Conservation (phyloP, 2,329 filamentous ascomycete genomes). For the Neoascochyta sp. region DNA sequence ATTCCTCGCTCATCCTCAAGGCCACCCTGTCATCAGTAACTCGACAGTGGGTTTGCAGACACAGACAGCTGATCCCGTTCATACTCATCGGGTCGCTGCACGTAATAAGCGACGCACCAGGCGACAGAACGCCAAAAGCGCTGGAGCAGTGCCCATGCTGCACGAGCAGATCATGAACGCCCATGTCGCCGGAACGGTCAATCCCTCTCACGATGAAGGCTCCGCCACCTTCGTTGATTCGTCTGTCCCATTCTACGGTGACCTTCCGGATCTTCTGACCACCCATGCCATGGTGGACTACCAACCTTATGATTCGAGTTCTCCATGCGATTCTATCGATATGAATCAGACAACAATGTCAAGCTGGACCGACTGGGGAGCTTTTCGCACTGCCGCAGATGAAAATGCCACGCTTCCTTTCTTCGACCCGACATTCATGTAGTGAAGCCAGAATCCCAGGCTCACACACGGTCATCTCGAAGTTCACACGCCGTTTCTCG, state of each 20-base stretch:
- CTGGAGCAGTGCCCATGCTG: constrained; percentile 3
- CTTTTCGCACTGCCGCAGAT: constrained; percentile 18
- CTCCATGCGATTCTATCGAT: not conserved
- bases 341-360: not conserved
- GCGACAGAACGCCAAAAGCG: constrained; percentile 9
- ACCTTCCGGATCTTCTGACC: constrained; percentile 3
- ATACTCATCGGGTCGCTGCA: constrained; percentile 7
- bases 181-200: constrained; percentile 1
- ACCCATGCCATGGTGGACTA: constrained; percentile 1
- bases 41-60: not conserved
- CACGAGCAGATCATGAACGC: constrained; percentile 7
- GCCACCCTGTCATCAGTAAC: constrained; percentile 2
- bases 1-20: constrained; percentile 13
- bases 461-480: too few species aligned
- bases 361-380: constrained; percentile 6
- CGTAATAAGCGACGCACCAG: constrained; percentile 14
- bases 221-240: not conserved
- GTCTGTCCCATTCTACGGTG: constrained; percentile 4
- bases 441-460: too few species aligned
- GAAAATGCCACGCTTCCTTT: constrained; percentile 18
- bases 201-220: not conserved
- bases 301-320: not conserved
- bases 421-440: constrained; percentile 3
- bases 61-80: constrained; percentile 1
- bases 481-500: too few species aligned